phyloP scores from a whole-genome alignment of 148 eudicot genomes.

The Rhododendron ovatum region DNA sequence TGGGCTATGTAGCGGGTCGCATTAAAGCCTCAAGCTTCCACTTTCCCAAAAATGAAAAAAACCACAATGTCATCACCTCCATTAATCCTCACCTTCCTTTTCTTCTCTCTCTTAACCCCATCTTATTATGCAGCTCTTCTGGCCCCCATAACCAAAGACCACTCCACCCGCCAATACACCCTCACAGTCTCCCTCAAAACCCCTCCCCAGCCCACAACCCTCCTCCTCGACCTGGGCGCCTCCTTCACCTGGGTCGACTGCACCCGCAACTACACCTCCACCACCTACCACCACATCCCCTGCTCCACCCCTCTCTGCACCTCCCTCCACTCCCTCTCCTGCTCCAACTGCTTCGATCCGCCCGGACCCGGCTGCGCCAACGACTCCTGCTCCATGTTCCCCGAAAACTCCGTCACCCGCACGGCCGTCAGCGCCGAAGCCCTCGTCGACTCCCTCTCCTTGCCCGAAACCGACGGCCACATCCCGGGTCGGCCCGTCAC shows the following conservation, averaged over 20 bases:
- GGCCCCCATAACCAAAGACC: constrained; percentile 30
- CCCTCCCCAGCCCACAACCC: constrained; percentile 22
- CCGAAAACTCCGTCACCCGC: constrained; percentile 16
- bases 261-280: constrained; percentile 17
- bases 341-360: constrained; percentile 21
- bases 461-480: constrained; percentile 22
- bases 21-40: not conserved
- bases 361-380: constrained; percentile 19
- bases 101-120: not conserved
- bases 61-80: not conserved
- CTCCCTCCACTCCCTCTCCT: constrained; percentile 13
- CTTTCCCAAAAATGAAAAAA: not conserved
- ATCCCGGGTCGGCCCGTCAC: constrained; percentile 15
- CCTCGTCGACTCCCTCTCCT: constrained; percentile 17
- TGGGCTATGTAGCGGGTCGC: not conserved
- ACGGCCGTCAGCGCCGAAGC: constrained; percentile 9
- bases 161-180: constrained; percentile 16
- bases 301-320: constrained; percentile 33
- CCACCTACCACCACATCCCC: constrained; percentile 19
- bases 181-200: constrained; percentile 21
- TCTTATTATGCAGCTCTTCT: constrained; percentile 16
- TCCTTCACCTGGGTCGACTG: constrained; percentile 32
- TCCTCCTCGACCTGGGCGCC: constrained; percentile 31
- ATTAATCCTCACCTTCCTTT: not conserved
- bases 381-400: constrained; percentile 18